Base-by-base conservation (phyloP, 176 grass and related monocot species). In the Coix lacrymajobi region DNA sequence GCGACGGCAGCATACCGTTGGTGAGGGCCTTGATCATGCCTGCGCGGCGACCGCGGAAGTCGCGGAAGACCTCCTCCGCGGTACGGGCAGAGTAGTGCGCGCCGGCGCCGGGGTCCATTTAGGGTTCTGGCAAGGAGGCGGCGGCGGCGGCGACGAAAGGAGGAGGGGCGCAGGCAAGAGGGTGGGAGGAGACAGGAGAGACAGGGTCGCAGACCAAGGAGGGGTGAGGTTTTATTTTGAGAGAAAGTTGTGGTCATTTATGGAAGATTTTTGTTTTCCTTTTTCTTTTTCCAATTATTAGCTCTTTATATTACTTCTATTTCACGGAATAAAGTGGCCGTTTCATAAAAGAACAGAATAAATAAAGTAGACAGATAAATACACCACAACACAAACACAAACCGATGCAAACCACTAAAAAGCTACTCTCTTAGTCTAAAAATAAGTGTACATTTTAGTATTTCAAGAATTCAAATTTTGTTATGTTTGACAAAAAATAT, bases 1-100 rank as follows among this genome's bases (percentile, higher is more conserved):
- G 54, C 20, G 57, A n/a, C 28, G 26, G 43, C 5, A 73, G 70
- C 43, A 20, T 73, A 97, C 94, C 94, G n/a, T 75, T 86, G 79
- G 94, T 97, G 92, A 97, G 92, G 69, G 94, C 94, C 74, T 97
- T 97, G 83, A 97, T 92, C 89, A 97, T 97, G 54, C 94, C 92
- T 51, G 94, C 92, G 65, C 94, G 94, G 31, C 94, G 86, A 61
- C 88, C 89, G 64, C 94, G 89, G 83, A 92, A 97, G 82, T 97
- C 94, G 80, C 94, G 89, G 75, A 97, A 97, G 15, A 97, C 94
- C 76, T 97, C 94, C 87, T 97, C 94, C 20, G 94, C 89, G 51
- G 92, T 97, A 75, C 94, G 94, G 63, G 92, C 84, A 69, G 79
- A 34, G 78, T 90, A 83, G 69, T 84, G 68, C 22, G 84, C 85